Conservation (phyloP, 805 yeast genomes). For the Kuraishia cidri region DNA sequence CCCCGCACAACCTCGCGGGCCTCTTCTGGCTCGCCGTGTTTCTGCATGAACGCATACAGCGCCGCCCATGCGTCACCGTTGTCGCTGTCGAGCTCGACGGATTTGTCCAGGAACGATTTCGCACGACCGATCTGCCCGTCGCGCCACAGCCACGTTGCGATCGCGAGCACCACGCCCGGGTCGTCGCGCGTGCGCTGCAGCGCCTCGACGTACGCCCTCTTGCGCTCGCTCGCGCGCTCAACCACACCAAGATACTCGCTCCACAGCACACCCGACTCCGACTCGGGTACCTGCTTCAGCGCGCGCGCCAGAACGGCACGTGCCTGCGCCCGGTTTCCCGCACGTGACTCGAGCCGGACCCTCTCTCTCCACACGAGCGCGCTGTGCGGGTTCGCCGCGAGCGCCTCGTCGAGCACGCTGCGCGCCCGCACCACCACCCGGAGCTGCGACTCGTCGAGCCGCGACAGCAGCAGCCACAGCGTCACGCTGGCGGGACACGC, state of each 20-base stretch:
- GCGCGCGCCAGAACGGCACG: conserved; percentile 48
- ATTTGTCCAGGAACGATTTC: conserved; percentile 64
- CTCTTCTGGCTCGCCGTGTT: conserved; percentile 28
- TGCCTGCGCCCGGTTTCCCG: conserved; percentile 42
- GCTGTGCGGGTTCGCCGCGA: conserved; percentile 36
- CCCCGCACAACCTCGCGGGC: conserved; percentile 21
- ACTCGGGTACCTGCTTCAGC: conserved; percentile 44
- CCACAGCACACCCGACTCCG: conserved; percentile 67
- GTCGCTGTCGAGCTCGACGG: conserved; percentile 41
- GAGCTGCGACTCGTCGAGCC: conserved; percentile 31
- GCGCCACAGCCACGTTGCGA: conserved; percentile 60
- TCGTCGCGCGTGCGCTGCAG: conserved; percentile 50
- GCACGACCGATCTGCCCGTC: conserved; percentile 60
- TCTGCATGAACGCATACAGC: conserved; percentile 35
- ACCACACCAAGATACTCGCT: conserved; percentile 40
- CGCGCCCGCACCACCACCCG: conserved; percentile 50
- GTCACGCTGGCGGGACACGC: conserved; percentile 29
- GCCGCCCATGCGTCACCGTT: conserved; percentile 78
- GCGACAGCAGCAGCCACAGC: conserved; percentile 50
- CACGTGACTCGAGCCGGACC: conserved; percentile 45
- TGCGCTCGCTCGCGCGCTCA: conserved; percentile 38
- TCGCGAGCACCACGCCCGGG: conserved; percentile 45
- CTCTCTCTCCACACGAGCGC: conserved; percentile 53
- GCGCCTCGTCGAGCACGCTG: conserved; percentile 61
- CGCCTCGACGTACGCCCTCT: conserved; percentile 61